Conservation (phyloP, 1,284 basidiomycete genomes). For the Amylostereum areolatum region DNA sequence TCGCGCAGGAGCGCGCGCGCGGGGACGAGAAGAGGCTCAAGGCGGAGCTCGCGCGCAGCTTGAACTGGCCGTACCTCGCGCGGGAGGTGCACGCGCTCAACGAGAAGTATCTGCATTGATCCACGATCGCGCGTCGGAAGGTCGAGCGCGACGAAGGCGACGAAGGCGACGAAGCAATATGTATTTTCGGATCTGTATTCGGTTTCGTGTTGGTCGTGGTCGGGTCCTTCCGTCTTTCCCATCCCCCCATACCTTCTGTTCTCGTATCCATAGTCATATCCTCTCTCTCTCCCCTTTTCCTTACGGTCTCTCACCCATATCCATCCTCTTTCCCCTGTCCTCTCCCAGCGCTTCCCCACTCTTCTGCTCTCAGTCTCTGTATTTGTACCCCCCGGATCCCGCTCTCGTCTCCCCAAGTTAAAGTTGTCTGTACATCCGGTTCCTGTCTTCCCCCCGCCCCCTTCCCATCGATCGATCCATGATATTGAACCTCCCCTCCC, state of each 20-base stretch:
- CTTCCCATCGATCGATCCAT: too few relatives aligned
- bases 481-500: too few relatives aligned
- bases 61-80: slow-evolving; percentile 76
- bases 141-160: neutral
- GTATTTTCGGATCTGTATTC: slow-evolving; percentile 8
- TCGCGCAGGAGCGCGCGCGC: slow-evolving; percentile 63
- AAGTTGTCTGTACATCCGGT: too few relatives aligned
- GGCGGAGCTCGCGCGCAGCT: slow-evolving; percentile 51
- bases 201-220: neutral
- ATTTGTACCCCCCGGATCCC: too few relatives aligned
- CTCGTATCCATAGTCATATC: too few relatives aligned
- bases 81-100: slow-evolving; percentile 76
- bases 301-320: neutral
- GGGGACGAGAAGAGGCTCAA: slow-evolving; percentile 42
- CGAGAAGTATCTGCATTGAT: slow-evolving; percentile 67
- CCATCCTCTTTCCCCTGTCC: neutral
- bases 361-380: too few relatives aligned
- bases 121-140: neutral
- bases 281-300: neutral
- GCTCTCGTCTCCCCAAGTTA: too few relatives aligned
- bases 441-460: too few relatives aligned
- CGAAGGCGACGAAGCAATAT: neutral
- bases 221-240: neutral
- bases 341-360: too few relatives aligned
- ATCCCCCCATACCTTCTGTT: neutral